Base-by-base conservation (phyloP, 257 asterid species). In the Apocynum venetum region DNA sequence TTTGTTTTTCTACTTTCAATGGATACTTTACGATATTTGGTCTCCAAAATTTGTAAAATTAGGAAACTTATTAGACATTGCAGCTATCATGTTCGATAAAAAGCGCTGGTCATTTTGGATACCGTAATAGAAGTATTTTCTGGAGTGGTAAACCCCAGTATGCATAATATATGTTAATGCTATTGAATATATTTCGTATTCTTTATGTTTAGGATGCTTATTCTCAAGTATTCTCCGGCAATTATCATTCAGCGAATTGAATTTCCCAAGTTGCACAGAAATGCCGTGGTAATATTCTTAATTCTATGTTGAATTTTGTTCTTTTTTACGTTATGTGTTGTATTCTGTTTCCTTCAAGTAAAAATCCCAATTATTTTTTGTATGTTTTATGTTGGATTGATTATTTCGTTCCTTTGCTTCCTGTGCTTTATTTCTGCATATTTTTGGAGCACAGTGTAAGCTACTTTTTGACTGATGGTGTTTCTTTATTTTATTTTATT, bases 161-260 rank as follows among this genome's bases (percentile, higher is more conserved):
- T 35, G 68, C 69, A 4, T 35, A 10, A 35, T 63, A 11, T 63
- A 3, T 35, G 1, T 31, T 1, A 25, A 25, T 25, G 31, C 31
- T 25, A 25, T 25, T 25, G 31, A 25, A 25, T 0, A 35, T 3
- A 8, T 44, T 67, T 20, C 67, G 14, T 47, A 1, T 46, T 56
- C 14, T 64, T 51, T 49, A 52, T 46, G 49, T 56, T 57, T 55
- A 74, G 66, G 56, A 91, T 92, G 97, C 87, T 91, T 68, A 68
- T 87, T 80, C 82, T 91, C 86, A 81, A 85, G 80, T 89, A 81
- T 81, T 81, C 87, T 81, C 80, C 87, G 35, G 89, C 88, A 63
- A 66, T 84, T 77, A 74, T 82, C 71, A 64, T 75, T 74, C 9
- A 40, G 14, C 59, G 38, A 38, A 56, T 44, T 75, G 55, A 68